Percentiles rank a stretch among this genome's conserved stretches.
Conservation (phyloP, 2,329 filamentous ascomycete genomes). For the Neofusicoccum kwambonambiense region DNA sequence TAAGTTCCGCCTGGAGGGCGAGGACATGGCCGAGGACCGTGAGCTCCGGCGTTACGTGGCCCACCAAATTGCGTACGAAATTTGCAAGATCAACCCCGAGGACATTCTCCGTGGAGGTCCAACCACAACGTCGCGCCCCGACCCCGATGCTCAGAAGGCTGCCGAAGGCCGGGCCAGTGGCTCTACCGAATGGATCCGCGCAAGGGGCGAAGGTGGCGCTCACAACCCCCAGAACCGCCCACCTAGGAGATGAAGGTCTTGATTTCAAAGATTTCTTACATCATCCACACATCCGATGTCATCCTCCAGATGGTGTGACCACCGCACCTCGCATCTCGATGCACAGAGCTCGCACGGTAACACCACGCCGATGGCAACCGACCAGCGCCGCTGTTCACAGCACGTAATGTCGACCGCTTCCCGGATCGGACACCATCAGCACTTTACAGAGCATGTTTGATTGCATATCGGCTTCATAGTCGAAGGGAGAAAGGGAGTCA, state of each 20-base stretch:
- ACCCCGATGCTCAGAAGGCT: slow-evolving; percentile 49
- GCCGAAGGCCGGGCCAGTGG: slow-evolving; percentile 45
- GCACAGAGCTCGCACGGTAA: background rate
- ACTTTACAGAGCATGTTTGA: background rate
- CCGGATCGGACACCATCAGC: background rate
- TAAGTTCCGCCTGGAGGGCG: slow-evolving; percentile 75
- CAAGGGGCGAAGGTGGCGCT: slow-evolving; percentile 36
- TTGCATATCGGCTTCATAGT: slow-evolving; percentile 3
- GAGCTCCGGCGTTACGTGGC: slow-evolving; percentile 75
- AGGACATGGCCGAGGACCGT: slow-evolving; percentile 72
- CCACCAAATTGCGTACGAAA: slow-evolving; percentile 69
- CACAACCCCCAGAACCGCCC: slow-evolving; percentile 40
- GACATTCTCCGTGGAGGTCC: slow-evolving; percentile 31
- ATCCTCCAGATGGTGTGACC: background rate
- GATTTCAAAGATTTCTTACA: background rate
- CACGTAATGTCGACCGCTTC: background rate
- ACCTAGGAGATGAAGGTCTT: slow-evolving; percentile 29
- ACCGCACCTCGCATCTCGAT: background rate
- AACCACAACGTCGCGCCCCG: slow-evolving; percentile 30
- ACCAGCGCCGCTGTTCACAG: background rate
- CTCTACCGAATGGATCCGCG: slow-evolving; percentile 37
- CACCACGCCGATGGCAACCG: background rate
- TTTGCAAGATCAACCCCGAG: slow-evolving; percentile 64
- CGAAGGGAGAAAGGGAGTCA: slow-evolving; percentile 1
- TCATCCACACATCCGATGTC: background rate